phyloP scores from a whole-genome alignment of 768 basidiomycete genomes.

The Mycena pura region DNA sequence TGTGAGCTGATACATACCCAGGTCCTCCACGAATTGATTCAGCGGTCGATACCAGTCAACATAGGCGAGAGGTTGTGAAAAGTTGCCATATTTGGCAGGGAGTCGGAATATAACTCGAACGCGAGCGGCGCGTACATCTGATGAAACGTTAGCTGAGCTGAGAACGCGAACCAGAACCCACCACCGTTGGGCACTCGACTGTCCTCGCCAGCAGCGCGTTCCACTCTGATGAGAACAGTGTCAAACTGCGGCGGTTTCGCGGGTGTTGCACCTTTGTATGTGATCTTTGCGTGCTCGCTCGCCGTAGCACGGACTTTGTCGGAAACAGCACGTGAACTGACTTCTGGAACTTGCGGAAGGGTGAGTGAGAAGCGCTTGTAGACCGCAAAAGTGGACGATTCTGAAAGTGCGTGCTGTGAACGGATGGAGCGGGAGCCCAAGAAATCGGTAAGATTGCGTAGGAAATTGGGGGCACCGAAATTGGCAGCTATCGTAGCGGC shows the following conservation, averaged over 20 bases:
- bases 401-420: not conserved
- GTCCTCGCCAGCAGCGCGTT: not conserved
- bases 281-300: not conserved
- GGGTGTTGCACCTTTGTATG: not conserved
- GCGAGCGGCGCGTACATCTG: not conserved
- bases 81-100: not conserved
- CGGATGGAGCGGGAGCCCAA: not conserved
- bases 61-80: not conserved
- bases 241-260: not conserved
- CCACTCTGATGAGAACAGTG: not conserved
- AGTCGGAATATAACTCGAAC: not conserved
- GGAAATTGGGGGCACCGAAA: not conserved
- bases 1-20: not conserved
- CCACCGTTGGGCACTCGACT: too few relatives aligned
- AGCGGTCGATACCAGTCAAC: slow-evolving; percentile 4
- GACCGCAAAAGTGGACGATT: not conserved
- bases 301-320: too few relatives aligned
- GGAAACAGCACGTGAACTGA: too few relatives aligned
- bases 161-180: too few relatives aligned
- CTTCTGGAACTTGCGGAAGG: not conserved
- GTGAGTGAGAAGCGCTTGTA: not conserved
- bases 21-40: not conserved
- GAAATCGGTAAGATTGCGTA: not conserved
- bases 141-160: not conserved
- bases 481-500: not conserved